These are phyloP conservation scores for Candida pseudoglaebosa DNA, from an alignment of 805 yeast species.

Conservation along the genomic window DNA sequence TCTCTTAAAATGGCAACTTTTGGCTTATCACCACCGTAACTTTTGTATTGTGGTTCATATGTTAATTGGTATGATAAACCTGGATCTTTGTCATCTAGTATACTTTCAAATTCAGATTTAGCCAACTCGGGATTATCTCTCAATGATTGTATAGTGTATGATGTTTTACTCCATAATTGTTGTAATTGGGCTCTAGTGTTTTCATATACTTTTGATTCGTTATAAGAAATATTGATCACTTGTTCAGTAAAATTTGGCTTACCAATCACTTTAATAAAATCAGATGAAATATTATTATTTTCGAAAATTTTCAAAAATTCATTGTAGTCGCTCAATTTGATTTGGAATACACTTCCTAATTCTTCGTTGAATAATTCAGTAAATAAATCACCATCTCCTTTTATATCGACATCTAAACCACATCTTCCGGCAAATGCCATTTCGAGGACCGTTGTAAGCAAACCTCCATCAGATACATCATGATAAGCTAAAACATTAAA, in stretches of 20 bases:
- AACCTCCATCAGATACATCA: slow-evolving; percentile 96
- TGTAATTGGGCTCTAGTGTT: slow-evolving; percentile 69
- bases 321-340: slow-evolving; percentile 48
- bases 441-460: slow-evolving; percentile 77
- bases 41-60: slow-evolving; percentile 45
- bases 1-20: slow-evolving; percentile 95
- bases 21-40: slow-evolving; percentile 48
- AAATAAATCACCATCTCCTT: slow-evolving; percentile 43
- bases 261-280: slow-evolving; percentile 62
- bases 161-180: slow-evolving; percentile 81
- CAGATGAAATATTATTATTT: slow-evolving; percentile 53
- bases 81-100: slow-evolving; percentile 80
- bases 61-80: slow-evolving; percentile 82
- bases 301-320: slow-evolving; percentile 53
- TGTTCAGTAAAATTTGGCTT: slow-evolving; percentile 52
- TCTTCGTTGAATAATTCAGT: slow-evolving; percentile 83
- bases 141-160: slow-evolving; percentile 82
- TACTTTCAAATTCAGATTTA: slow-evolving; percentile 73
- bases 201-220: slow-evolving; percentile 44
- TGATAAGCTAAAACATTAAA: slow-evolving; percentile 81
- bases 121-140: slow-evolving; percentile 94
- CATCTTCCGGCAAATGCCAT: slow-evolving; percentile 97
- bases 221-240: slow-evolving; percentile 46
- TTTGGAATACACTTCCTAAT: slow-evolving; percentile 94
- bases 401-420: slow-evolving; percentile 61